Conservation (phyloP, 225 moss, liverwort and hornwort species). For the Thuidium tamariscinum region DNA sequence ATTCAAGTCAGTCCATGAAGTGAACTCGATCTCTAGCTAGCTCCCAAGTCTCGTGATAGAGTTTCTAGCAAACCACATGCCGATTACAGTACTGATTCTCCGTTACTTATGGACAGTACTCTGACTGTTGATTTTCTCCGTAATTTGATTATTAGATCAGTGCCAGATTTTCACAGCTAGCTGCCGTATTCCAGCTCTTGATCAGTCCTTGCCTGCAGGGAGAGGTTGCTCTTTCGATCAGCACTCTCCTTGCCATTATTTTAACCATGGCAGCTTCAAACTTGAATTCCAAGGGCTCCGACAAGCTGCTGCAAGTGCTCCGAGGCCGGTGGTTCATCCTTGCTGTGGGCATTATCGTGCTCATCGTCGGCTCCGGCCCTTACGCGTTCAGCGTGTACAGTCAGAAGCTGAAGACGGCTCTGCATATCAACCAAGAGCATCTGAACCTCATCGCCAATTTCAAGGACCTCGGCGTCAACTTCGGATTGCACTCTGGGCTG, state of each 20-base stretch:
- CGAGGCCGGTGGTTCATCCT: constrained; percentile 56
- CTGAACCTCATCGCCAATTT: constrained; percentile 56
- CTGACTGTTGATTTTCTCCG: not conserved
- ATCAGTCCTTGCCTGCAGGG: not conserved
- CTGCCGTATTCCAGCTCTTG: not conserved
- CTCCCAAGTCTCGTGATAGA: not conserved
- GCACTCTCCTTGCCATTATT: not conserved
- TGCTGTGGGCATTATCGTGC: constrained; percentile 49
- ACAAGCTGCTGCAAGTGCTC: not conserved
- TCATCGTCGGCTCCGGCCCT: constrained; percentile 53
- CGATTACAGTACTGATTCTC: not conserved
- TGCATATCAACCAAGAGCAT: constrained; percentile 44
- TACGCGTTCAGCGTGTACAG: constrained; percentile 81
- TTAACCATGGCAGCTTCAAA: not conserved
- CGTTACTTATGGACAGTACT: not conserved
- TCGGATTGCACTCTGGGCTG: constrained; percentile 50
- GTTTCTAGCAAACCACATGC: not conserved
- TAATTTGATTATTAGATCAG: not conserved
- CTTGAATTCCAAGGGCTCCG: not conserved
- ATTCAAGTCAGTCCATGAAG: not conserved
- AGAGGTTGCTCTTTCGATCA: not conserved
- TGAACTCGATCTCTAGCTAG: not conserved
- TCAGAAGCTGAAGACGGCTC: constrained; percentile 47
- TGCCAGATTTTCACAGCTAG: not conserved
- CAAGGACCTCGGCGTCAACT: constrained; percentile 75